A percentile compares a stretch with the other conserved stretches of the same genome.
Conservation (phyloP, 148 eudicot genomes). For the Chenopodium album region DNA sequence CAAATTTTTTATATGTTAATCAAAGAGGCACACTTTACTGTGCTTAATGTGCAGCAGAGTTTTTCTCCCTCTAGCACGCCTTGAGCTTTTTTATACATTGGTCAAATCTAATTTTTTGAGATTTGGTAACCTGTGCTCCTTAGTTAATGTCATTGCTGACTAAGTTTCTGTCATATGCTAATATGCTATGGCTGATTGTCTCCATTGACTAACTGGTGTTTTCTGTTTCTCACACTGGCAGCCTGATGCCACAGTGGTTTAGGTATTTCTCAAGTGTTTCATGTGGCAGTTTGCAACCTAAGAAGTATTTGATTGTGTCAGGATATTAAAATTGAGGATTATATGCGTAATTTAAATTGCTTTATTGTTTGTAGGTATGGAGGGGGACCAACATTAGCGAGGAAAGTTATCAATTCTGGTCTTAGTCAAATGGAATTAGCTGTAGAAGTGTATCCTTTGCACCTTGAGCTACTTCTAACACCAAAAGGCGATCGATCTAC, state of each 20-base stretch:
- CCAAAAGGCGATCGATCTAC: conserved; percentile 67
- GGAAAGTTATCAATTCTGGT: conserved; percentile 81
- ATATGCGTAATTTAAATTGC: conserved; percentile 9
- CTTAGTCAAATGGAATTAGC: conserved; percentile 78
- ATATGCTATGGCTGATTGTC: not conserved
- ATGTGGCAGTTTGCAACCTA: not conserved
- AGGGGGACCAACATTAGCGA: conserved; percentile 88
- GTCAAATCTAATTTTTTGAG: not conserved
- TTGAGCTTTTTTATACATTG: not conserved
- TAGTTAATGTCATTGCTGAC: not conserved
- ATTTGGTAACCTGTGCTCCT: not conserved
- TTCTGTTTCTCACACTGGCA: not conserved
- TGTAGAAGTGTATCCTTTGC: conserved; percentile 88
- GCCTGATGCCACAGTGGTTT: too few relatives aligned
- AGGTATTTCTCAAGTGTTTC: not conserved
- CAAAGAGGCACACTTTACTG: too few relatives aligned
- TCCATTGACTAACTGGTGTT: not conserved
- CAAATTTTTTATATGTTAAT: too few relatives aligned
- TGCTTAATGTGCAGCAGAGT: too few relatives aligned
- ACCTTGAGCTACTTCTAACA: conserved; percentile 74
- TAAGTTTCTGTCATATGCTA: not conserved
- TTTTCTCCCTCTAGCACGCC: too few relatives aligned
- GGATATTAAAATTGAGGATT: not conserved
- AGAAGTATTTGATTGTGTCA: not conserved
- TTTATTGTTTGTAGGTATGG: conserved; percentile 74